Percentiles rank a stretch among this genome's conserved stretches.
Conservation (phyloP, 441 rosid genomes). For the Syzygium syzygioides region DNA sequence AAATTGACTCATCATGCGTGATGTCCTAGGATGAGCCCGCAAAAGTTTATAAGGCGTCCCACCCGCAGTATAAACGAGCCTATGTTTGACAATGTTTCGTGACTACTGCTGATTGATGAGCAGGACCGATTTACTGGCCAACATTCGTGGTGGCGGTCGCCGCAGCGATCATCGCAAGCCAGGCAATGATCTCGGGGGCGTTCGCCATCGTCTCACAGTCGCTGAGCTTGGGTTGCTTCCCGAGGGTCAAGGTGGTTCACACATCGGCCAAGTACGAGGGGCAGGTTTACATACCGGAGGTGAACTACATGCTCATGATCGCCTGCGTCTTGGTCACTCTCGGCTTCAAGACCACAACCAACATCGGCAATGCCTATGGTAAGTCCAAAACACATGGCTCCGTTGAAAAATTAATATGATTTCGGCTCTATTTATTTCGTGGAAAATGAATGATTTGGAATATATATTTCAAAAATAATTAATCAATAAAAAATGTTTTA, state of each 20-base stretch:
- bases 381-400: background rate
- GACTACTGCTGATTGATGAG: background rate
- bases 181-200: background rate
- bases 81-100: background rate
- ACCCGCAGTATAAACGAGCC: background rate
- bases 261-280: background rate
- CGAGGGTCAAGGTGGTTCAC: background rate
- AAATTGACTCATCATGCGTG: background rate
- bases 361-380: background rate
- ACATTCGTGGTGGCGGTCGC: background rate
- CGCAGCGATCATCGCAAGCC: background rate
- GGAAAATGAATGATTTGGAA: background rate
- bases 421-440: fast-evolving
- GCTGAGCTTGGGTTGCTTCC: background rate
- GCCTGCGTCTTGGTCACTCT: background rate
- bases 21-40: background rate
- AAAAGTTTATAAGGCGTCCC: background rate
- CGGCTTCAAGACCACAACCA: background rate
- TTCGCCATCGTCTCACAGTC: background rate
- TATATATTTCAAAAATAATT: background rate
- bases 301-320: background rate
- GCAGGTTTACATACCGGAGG: background rate
- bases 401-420: background rate
- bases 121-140: background rate
- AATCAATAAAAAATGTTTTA: background rate